These are phyloP conservation scores for Acanthamoeba castellanii DNA, from an alignment of 208 protist species.

Conservation along the genomic window DNA sequence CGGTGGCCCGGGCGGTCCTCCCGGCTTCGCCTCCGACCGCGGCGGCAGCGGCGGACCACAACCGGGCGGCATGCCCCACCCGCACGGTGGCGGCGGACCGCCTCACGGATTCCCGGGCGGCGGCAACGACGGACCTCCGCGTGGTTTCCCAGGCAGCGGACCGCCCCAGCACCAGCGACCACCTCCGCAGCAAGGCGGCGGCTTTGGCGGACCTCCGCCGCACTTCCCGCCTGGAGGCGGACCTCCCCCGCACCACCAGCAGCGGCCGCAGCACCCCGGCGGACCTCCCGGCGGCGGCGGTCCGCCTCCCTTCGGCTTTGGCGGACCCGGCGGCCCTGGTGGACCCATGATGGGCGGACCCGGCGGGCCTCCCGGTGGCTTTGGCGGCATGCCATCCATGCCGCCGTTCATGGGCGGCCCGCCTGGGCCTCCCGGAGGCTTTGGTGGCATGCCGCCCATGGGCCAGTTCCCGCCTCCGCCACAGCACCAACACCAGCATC, in stretches of 20 bases:
- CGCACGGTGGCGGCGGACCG: too few species aligned
- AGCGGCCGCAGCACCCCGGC: neutral
- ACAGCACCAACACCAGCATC: neutral
- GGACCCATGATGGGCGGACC: neutral
- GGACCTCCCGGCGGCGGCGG: neutral
- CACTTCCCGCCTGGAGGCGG: neutral
- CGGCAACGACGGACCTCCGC: too few species aligned
- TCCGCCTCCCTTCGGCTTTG: neutral
- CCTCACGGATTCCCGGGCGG: too few species aligned
- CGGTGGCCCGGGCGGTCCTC: too few species aligned
- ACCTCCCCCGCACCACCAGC: neutral
- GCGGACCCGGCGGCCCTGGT: too few species aligned
- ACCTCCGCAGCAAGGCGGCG: too few species aligned
- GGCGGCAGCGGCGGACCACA: too few species aligned
- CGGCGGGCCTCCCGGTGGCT: neutral
- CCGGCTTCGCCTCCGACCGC: too few species aligned
- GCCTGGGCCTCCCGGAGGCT: too few species aligned
- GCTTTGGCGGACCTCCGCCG: neutral
- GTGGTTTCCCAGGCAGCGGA: neutral
- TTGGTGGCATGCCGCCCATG: neutral
- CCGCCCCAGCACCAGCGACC: neutral
- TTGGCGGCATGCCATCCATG: neutral
- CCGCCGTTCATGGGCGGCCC: neutral
- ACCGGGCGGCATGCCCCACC: too few species aligned
- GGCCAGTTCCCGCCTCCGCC: neutral